A percentile compares a stretch with the other conserved stretches of the same genome.
Conservation (phyloP, 192 early-diverging fungal genomes). For the Pilaira anomala region DNA sequence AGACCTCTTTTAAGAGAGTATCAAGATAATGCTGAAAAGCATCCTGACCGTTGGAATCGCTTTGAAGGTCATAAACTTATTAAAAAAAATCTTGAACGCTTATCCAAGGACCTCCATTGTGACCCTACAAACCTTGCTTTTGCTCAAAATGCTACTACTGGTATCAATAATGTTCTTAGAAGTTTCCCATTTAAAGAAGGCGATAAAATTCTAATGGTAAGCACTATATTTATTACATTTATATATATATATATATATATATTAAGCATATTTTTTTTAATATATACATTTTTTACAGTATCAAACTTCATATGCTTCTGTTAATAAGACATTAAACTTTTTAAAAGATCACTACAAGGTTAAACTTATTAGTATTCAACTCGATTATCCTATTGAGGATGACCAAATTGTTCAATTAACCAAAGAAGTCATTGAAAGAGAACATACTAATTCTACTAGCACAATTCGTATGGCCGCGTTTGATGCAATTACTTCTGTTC, state of each 20-base stretch:
- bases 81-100: slow-evolving; percentile 25
- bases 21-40: slow-evolving; percentile 26
- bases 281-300: slow-evolving; percentile 16
- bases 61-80: slow-evolving; percentile 30
- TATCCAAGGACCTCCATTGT: slow-evolving; percentile 47
- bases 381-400: slow-evolving; percentile 46
- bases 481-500: slow-evolving; percentile 52
- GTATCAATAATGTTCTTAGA: slow-evolving; percentile 51
- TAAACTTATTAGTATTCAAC: slow-evolving; percentile 36
- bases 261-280: no score
- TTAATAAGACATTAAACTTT: slow-evolving; percentile 44
- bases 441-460: slow-evolving; percentile 32
- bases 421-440: slow-evolving; percentile 34
- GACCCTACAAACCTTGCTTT: slow-evolving; percentile 51
- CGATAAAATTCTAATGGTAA: slow-evolving; percentile 36
- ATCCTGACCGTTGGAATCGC: slow-evolving; percentile 48
- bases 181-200: slow-evolving; percentile 42
- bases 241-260: no score
- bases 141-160: slow-evolving; percentile 51
- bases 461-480: slow-evolving; percentile 42
- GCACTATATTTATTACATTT: background rate
- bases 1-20: slow-evolving; percentile 13
- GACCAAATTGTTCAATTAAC: slow-evolving; percentile 38
- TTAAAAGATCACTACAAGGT: slow-evolving; percentile 39
- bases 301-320: slow-evolving; percentile 49